A percentile compares a stretch with the other conserved stretches of the same genome.
These are phyloP conservation scores for Aspergillus olivimuriae DNA, from an alignment of 495 filamentous ascomycete species.

Conservation along the genomic window DNA sequence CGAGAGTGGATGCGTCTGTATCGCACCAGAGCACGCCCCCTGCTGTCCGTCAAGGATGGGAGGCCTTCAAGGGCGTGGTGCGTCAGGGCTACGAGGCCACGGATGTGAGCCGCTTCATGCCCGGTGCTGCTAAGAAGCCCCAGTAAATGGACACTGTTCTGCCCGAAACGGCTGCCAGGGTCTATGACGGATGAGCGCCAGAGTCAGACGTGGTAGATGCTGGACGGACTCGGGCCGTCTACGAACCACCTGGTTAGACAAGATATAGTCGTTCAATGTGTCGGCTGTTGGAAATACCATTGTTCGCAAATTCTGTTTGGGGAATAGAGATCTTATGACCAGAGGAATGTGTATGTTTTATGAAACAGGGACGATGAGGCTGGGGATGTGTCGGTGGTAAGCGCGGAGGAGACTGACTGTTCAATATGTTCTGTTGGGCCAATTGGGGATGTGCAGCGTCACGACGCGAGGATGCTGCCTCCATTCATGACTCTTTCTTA, in stretches of 20 bases:
- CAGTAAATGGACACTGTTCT: constrained; percentile 31
- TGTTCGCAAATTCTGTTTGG: no score
- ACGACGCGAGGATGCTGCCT: not conserved
- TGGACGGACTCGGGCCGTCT: not conserved
- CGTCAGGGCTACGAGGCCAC: constrained; percentile 72
- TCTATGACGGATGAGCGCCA: not conserved
- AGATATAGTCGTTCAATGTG: no score
- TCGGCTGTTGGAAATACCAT: no score
- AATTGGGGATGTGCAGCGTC: not conserved
- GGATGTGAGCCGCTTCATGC: constrained; percentile 64
- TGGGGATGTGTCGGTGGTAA: not conserved
- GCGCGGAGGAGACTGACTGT: no score
- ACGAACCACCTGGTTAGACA: not conserved
- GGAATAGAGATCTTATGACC: not conserved
- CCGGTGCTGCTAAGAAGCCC: constrained; percentile 54
- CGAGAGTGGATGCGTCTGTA: constrained; percentile 70
- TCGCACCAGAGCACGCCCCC: constrained; percentile 86
- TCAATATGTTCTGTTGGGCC: no score
- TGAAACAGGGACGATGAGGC: no score
- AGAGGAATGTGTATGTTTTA: not conserved
- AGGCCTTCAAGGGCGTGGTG: constrained; percentile 63
- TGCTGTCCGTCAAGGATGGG: constrained; percentile 76
- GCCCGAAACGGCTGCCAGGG: not conserved
- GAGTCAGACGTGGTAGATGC: not conserved
- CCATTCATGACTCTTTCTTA: not conserved